These are phyloP conservation scores for Agarophyton chilense DNA, from an alignment of 23 red algal species.

Conservation along the genomic window DNA sequence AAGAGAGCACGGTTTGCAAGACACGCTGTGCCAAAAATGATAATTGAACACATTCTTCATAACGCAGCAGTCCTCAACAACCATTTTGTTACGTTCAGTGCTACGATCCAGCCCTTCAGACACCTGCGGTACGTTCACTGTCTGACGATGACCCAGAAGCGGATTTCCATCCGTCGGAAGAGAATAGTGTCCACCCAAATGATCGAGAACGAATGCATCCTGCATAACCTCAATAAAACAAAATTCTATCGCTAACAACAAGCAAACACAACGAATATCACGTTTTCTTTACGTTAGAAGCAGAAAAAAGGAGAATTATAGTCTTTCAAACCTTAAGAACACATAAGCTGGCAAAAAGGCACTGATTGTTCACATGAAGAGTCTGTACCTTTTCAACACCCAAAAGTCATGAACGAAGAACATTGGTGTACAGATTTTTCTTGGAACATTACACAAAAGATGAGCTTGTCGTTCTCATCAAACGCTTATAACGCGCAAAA, in stretches of 20 bases:
- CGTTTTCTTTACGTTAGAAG: background rate
- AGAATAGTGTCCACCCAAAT: no score
- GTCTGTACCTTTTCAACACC: background rate
- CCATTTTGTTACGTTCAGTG: background rate
- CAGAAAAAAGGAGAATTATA: background rate
- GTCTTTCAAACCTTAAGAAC: background rate
- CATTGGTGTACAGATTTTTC: background rate
- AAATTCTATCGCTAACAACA: background rate
- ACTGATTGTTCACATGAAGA: background rate
- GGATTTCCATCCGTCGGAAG: no score
- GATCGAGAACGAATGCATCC: no score
- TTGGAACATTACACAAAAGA: no score
- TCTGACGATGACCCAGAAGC: no score
- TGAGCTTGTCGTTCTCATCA: background rate
- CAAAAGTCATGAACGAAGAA: background rate
- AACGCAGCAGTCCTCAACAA: background rate
- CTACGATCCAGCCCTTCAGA: background rate
- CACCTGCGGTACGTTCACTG: no score
- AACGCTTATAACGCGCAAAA: background rate
- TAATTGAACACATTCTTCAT: background rate
- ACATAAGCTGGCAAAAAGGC: background rate
- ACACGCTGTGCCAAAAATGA: background rate
- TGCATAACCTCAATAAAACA: no score
- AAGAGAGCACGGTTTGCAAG: background rate
- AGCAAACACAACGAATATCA: background rate